A percentile compares a stretch with the other conserved stretches of the same genome.
Conservation (phyloP, 1,284 basidiomycete species). For the Agaricales sp. region DNA sequence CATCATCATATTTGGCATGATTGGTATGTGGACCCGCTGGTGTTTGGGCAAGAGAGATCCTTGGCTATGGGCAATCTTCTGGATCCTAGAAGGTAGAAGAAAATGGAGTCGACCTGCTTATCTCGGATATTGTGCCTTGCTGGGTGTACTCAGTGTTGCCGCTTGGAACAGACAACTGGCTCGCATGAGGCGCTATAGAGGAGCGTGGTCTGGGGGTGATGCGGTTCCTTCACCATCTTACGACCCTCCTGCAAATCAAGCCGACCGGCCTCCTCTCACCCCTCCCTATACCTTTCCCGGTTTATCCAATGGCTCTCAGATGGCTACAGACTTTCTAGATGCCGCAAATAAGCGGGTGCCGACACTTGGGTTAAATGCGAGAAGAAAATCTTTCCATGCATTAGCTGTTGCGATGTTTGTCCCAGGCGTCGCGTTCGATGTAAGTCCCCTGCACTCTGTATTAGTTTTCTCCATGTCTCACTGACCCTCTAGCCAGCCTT, state of each 20-base stretch:
- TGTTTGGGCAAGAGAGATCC: slow-evolving; percentile 79
- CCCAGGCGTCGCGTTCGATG: slow-evolving; percentile 87
- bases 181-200: slow-evolving; percentile 51
- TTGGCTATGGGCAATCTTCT: slow-evolving; percentile 80
- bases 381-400: slow-evolving; percentile 96
- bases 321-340: slow-evolving; percentile 77
- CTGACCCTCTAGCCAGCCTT: slow-evolving; percentile 73
- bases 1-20: slow-evolving; percentile 74
- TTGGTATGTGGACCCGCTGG: slow-evolving; percentile 92
- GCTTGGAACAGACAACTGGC: slow-evolving; percentile 89
- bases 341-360: slow-evolving; percentile 83
- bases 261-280: slow-evolving; percentile 10
- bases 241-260: neutral
- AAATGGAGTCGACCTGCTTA: slow-evolving; percentile 80
- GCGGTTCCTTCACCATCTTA: neutral
- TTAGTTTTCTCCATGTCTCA: slow-evolving; percentile 11
- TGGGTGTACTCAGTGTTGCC: slow-evolving; percentile 79
- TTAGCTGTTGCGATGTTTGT: slow-evolving; percentile 94
- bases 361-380: slow-evolving; percentile 87
- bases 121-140: slow-evolving; percentile 76
- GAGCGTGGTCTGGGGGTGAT: neutral
- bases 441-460: slow-evolving; percentile 36
- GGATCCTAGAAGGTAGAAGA: slow-evolving; percentile 63
- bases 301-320: slow-evolving; percentile 44
- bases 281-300: slow-evolving; percentile 37